Percentiles rank a stretch among this genome's conserved stretches.
phyloP scores from a whole-genome alignment of 768 basidiomycete genomes.

The Auricularia sp. region DNA sequence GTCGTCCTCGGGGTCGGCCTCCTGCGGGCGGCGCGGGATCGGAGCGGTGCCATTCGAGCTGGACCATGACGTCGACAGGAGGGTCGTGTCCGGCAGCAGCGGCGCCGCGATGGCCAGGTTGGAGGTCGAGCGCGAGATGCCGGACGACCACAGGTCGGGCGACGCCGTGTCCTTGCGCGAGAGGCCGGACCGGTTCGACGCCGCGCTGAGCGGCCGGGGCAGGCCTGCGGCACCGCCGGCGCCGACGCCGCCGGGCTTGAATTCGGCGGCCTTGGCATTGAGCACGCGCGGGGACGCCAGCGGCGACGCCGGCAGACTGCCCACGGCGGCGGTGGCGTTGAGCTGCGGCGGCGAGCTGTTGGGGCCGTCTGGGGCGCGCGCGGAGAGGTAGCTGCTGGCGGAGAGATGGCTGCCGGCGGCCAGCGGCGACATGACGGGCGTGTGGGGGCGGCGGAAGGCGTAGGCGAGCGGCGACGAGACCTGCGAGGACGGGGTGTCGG shows the following conservation, averaged over 20 bases:
- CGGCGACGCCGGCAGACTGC: conserved; percentile 75
- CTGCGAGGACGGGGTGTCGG: conserved; percentile 60
- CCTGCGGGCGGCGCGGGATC: conserved; percentile 8
- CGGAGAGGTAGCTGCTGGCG: conserved; percentile 46
- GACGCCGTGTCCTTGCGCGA: conserved; percentile 72
- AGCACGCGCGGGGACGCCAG: conserved; percentile 76
- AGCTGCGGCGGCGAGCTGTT: conserved; percentile 45
- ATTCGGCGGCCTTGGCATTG: conserved; percentile 84
- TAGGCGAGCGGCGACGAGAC: conserved; percentile 61
- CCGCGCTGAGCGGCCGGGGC: conserved; percentile 67
- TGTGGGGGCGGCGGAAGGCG: conserved; percentile 70
- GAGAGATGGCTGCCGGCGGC: conserved; percentile 39
- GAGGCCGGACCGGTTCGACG: conserved; percentile 41
- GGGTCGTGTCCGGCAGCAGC: conserved; percentile 60
- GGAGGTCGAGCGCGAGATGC: conserved; percentile 51
- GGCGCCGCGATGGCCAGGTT: conserved; percentile 91
- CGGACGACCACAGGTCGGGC: conserved; percentile 81
- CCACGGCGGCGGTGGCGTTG: conserved; percentile 55
- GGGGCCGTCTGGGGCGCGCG: conserved; percentile 42
- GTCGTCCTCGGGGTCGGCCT: conserved; percentile 46
- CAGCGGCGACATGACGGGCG: conserved; percentile 67
- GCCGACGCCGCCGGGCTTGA: conserved; percentile 51
- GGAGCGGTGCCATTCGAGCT: conserved; percentile 4
- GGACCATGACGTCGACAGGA: conserved; percentile 28
- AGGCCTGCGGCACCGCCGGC: too few relatives aligned